Conservation (phyloP, 352 stramenopile species). For the Aphanomyces euteiches region DNA sequence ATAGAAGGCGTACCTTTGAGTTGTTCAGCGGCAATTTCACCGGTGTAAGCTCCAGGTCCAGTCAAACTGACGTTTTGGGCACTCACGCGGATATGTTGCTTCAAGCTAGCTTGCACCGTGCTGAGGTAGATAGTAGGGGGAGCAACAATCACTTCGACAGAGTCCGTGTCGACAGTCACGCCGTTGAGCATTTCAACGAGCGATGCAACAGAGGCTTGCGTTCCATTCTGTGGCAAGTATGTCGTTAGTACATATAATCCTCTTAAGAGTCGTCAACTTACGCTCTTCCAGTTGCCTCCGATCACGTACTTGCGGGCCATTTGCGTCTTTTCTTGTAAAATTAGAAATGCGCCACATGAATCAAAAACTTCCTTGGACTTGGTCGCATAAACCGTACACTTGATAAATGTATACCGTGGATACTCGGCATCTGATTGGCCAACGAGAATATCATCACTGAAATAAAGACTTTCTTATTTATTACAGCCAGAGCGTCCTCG, state of each 20-base stretch:
- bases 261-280: conserved; percentile 41
- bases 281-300: conserved; percentile 90
- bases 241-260: conserved; percentile 19
- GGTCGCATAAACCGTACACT: no score
- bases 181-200: conserved; percentile 84
- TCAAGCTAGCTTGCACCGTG: conserved; percentile 47
- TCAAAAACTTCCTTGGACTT: conserved; percentile 1
- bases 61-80: conserved; percentile 83
- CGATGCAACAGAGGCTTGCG: conserved; percentile 79
- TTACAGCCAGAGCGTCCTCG: no score
- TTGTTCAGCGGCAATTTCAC: conserved; percentile 88
- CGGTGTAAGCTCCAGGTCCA: conserved; percentile 89
- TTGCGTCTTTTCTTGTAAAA: conserved; percentile 19
- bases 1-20: conserved; percentile 79
- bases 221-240: conserved; percentile 48
- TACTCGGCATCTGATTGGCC: no score
- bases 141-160: conserved; percentile 76
- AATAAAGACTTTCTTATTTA: no score
- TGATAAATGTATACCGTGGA: no score
- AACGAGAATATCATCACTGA: no score
- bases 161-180: conserved; percentile 49
- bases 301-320: conserved; percentile 85
- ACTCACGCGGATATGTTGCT: conserved; percentile 62
- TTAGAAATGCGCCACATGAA: background rate
- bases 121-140: conserved; percentile 68